Evolutionary conservation across 169 alveolate species (phyloP), one percentile per base, ranked within the genome.

Genomic region (Cryptosporidium meleagridis): DNA sequence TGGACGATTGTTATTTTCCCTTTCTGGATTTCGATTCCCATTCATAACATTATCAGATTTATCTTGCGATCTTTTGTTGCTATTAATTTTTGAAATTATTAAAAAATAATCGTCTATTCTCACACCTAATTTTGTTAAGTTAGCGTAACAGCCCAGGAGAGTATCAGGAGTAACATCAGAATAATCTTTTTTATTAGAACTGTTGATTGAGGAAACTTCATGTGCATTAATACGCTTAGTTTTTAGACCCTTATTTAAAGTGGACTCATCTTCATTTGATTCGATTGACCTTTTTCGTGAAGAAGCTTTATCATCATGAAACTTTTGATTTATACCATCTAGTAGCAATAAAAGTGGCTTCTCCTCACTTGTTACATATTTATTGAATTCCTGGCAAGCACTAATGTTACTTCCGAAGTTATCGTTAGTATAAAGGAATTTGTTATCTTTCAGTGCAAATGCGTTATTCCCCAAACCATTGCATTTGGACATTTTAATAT

Each of bases 21-120:
- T 80, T 5, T 80, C 89, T 16, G 45, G 44, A 9, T 26, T 67
- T 48, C 52, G 29, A 51, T 48, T 52, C 23, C 44, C 68, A 14
- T 18, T 26, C 5, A 44, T 2, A 12, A 37, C n/a, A 5, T 18
- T 62, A 35, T 48, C 86, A 33, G 65, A 45, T 10, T 62, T 80
- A 41, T 80, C 89, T 7, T 62, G 61, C 39, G 89, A 80, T 80
- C 68, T 80, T 59, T 80, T 80, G 75, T 59, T 80, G 16, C 80
- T 37, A 3, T 80, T 80, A 6, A 80, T 59, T 48, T 45, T 59
- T 31, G 89, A 80, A 4, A 59, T 29, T 26, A 80, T 80, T 14
- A 41, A 10, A 29, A 62, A 80, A 44, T 62, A 80, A n/a, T 80
- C 80, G 23, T 80, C 89, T 62, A 80, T 80, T 26, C 75, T 44